Conservation (phyloP, 1,284 basidiomycete genomes). For the Cutaneotrichosporon cavernicola region DNA sequence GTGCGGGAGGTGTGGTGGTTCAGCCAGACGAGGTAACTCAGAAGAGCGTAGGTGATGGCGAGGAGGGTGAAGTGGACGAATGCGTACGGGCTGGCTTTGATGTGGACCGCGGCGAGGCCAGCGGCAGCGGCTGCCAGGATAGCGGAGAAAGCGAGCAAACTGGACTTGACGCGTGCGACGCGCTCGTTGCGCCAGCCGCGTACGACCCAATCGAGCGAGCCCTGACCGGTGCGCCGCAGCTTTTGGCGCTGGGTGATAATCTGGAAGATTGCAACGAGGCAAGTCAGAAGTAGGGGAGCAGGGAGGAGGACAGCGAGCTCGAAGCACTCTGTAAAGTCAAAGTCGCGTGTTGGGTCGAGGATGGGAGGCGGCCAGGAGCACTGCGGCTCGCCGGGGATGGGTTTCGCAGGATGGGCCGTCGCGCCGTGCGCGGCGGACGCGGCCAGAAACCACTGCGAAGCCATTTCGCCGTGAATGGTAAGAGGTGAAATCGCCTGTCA, state of each 20-base stretch:
- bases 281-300: conserved; percentile 57
- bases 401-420: background rate
- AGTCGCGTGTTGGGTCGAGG: conserved; percentile 61
- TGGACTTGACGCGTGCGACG: conserved; percentile 62
- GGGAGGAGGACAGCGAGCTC: conserved; percentile 69
- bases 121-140: conserved; percentile 60
- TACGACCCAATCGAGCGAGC: conserved; percentile 21
- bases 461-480: conserved; percentile 11
- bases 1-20: conserved; percentile 76
- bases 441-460: conserved; percentile 21
- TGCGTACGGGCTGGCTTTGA: conserved; percentile 53
- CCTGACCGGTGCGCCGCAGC: conserved; percentile 28
- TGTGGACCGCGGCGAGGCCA: conserved; percentile 58
- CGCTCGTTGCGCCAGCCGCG: conserved; percentile 55
- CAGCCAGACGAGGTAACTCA: conserved; percentile 49
- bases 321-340: conserved; percentile 81
- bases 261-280: conserved; percentile 54
- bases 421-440: conserved; percentile 13
- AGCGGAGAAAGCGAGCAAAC: conserved; percentile 43
- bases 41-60: conserved; percentile 36
- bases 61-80: conserved; percentile 31
- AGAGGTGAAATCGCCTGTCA: background rate
- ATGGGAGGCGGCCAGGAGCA: conserved; percentile 44
- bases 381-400: conserved; percentile 12
- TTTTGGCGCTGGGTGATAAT: conserved; percentile 48